Percentiles rank a stretch among this genome's conserved stretches.
Evolutionary conservation across 78 protist genomes (phyloP).

Genomic region (Creolimax fragrantissima): DNA sequence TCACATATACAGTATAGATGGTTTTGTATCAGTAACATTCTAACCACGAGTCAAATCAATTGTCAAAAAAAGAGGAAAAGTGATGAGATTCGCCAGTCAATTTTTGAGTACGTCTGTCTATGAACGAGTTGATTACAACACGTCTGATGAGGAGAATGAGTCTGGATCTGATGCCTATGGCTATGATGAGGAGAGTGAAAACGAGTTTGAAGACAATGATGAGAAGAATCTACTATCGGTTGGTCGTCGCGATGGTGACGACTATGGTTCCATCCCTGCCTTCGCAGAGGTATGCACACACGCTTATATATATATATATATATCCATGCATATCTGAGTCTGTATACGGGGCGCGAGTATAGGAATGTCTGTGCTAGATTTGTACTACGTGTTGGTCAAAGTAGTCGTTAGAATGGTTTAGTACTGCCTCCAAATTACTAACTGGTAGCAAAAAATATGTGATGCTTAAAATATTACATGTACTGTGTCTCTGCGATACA

Average conservation of each 20-base stretch:
- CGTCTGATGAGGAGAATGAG: neutral
- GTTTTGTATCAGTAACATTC: too few relatives aligned
- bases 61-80: neutral
- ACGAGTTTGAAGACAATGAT: neutral
- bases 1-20: too few relatives aligned
- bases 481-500: too few relatives aligned
- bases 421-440: too few relatives aligned
- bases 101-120: neutral
- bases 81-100: neutral
- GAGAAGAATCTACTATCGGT: neutral
- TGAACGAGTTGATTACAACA: neutral
- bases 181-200: neutral
- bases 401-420: too few relatives aligned
- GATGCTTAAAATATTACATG: too few relatives aligned
- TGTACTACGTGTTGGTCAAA: too few relatives aligned
- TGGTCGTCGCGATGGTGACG: neutral
- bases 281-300: neutral
- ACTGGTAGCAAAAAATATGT: too few relatives aligned
- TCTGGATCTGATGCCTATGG: conserved; percentile 2
- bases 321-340: neutral
- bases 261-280: neutral
- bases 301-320: neutral
- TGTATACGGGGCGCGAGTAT: too few relatives aligned
- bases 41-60: too few relatives aligned
- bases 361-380: too few relatives aligned